Base-by-base conservation (phyloP, 164 flowering plant species). In the Vitis rupestris region DNA sequence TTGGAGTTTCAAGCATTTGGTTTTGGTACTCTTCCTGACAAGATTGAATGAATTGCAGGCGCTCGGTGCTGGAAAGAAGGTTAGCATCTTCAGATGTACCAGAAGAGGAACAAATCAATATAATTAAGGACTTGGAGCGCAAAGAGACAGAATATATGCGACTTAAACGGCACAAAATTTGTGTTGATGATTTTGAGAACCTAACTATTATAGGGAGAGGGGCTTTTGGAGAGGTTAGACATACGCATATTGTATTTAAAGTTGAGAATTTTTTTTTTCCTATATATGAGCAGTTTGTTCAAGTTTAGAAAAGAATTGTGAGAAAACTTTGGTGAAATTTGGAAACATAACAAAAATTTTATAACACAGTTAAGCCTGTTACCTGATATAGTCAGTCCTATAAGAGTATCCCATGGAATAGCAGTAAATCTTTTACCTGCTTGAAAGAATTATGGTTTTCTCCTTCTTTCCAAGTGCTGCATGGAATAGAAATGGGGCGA, bases 171-270 rank as follows among this genome's bases (percentile, higher is more conserved):
- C 85, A 93, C 75, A 93, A 85, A 76, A 84, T 92, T 49, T 88
- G 94, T 78, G 97, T 85, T 58, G 91, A 93, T 75, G 98, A 93
- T 76, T 96, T 93, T 83, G 93, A 91, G 66, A 87, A 88, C 69
- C 75, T 93, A 65, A 86, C 94, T 71, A 90, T 96, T 64, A 96
- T 96, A 57, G 99, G 98, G 0, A 89, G 97, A 79, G 99, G 99
- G 64, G 99, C 99, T 56, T 95, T 87, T 82, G 99, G 98, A 61
- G 99, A 95, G 99, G 99, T 95, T 64, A 71, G 88, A 77, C 47
- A 58, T 47, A 11, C 71, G 50, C 58, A n/a, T 65, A 3, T 11
- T 16, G 58, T 30, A 17, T 70, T 70, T 65, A n/a, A 30, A 50
- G 5, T 58, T 37, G 37, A 49, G 17, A 23, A 17, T 14, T 16